Evolutionary conservation across 2,329 filamentous ascomycete genomes (phyloP), one percentile per base, ranked within the genome.

Genomic region (Nemania diffusa): DNA sequence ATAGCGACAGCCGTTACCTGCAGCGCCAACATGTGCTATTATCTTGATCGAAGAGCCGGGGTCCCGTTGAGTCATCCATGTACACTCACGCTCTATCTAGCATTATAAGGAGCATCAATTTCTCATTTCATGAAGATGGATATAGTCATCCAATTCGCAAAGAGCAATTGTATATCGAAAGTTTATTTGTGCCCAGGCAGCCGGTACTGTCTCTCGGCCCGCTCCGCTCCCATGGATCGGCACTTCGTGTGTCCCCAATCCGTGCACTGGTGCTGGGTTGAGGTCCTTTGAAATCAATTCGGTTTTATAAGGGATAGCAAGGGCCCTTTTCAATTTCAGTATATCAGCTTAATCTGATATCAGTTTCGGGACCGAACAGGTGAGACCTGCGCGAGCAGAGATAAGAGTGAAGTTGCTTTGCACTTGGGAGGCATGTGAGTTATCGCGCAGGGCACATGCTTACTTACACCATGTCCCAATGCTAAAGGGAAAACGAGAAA

Each of bases 191-290:
- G 37, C 20, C 48, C 53, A 44, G 29, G 17, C n/a, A 22, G 8
- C 24, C 40, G 48, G 55, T 2, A 62, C 64, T 37, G 27, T 58
- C 22, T 37, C 56, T 59, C 64, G 64, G 64, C 55, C 59, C 64
- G 64, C 48, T 58, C 64, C 59, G 64, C 55, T 40, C 40, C 40
- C 15, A 32, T 17, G 2, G 46, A 58, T 58, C 44, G 34, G 50
- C 32, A 42, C 42, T 32, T 42, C n/a, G 29, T 32, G 15, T 40
- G 44, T 63, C 44, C 24, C 56, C 29, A 24, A 40, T 57, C 42
- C 2, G 27, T 37, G 34, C 42, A 44, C 40, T 5, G 40, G 40
- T n/a, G n/a, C 15, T 20, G 27, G 40, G 32, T 46, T 58, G 40
- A 42, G 24, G 57, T 46, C 42, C 42, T 48, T 27, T 44, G 7